Evolutionary conservation across 1,139 yeast genomes (phyloP), one percentile per base, ranked within the genome.

Genomic region (Candida sanyaensis): DNA sequence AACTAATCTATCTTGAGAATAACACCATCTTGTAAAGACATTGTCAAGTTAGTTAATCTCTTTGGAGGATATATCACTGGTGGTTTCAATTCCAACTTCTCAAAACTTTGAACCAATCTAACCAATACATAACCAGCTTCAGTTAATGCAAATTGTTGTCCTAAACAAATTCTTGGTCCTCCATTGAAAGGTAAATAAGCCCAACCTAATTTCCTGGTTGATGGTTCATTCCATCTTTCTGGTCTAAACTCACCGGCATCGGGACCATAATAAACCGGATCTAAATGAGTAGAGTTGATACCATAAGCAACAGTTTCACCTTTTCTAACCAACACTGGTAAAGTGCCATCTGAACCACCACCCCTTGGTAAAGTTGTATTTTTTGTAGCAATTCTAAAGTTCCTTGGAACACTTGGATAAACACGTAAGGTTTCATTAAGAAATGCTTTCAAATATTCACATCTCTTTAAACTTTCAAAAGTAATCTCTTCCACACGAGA

Each of bases 321-420:
- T 68, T 75, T 75, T 42, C 62, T 65, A 21, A 78, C 60, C 47
- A 73, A 68, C 2, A 78, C 46, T 2, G 83, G 83, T n/a, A 62
- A 51, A 10, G 50, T 34, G 10, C 71, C 77, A 49, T 77, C 73
- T 2, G 65, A 60, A 3, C 84, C 84, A 27, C 83, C 84, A 26
- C 84, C 84, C 33, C 67, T 65, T 21, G 84, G 84, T 41, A 80
- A 64, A 2, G 74, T 66, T 4, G 83, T 79, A 55, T 76, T 70
- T 45, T 60, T 68, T 6, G 64, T 63, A 17, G 83, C 75, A 28
- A 61, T 56, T 44, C 84, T 66, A 56, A 67, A 67, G 55, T 80
- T 80, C 48, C 62, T 60, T 6, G 84, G 84, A 9, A 80, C 84
- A 10, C 77, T 66, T 3, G 84, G 84, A 55, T 77, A 78, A 55